Evolutionary conservation across 2,329 filamentous ascomycete species (phyloP).

Genomic region (Epichloe uncinata): DNA sequence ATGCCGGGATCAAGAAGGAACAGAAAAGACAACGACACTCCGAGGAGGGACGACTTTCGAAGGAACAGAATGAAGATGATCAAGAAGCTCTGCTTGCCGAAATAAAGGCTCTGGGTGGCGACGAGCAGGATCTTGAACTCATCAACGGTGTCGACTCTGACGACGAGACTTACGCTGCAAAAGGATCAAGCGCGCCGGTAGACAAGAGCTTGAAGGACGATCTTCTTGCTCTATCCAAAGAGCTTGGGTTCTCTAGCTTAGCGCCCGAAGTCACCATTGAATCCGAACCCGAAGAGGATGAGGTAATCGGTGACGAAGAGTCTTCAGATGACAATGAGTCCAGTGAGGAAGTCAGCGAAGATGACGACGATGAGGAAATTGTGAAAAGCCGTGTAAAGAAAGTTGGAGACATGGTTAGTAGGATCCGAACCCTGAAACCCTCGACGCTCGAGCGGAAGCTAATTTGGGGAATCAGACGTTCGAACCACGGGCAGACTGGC

Average conservation of each 20-base stretch:
- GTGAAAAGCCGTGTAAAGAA: conserved; percentile 12
- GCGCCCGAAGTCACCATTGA: conserved; percentile 23
- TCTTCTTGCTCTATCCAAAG: conserved; percentile 25
- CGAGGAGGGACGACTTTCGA: conserved; percentile 10
- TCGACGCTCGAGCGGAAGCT: conserved; percentile 13
- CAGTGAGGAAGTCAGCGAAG: conserved; percentile 15
- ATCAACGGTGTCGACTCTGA: conserved; percentile 38
- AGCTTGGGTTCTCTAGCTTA: conserved; percentile 24
- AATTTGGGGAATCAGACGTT: conserved; percentile 32
- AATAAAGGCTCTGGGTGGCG: conserved; percentile 51
- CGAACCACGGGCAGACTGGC: conserved; percentile 46
- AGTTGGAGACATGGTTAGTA: conserved; percentile 22
- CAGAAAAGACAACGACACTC: conserved; percentile 25
- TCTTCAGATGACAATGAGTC: conserved; percentile 13
- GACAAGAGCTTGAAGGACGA: conserved; percentile 29
- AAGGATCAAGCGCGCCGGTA: conserved; percentile 19
- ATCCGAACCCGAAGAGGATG: conserved; percentile 22
- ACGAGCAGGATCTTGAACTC: conserved; percentile 50
- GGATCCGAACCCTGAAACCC: neutral
- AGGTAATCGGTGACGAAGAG: conserved; percentile 18
- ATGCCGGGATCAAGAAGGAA: conserved; percentile 19
- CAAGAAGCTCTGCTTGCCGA: conserved; percentile 42
- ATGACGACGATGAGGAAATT: conserved; percentile 20
- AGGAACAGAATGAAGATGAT: conserved; percentile 15
- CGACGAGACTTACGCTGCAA: conserved; percentile 21